phyloP scores from a whole-genome alignment of 768 basidiomycete genomes.

The Termitomyces titanicus region DNA sequence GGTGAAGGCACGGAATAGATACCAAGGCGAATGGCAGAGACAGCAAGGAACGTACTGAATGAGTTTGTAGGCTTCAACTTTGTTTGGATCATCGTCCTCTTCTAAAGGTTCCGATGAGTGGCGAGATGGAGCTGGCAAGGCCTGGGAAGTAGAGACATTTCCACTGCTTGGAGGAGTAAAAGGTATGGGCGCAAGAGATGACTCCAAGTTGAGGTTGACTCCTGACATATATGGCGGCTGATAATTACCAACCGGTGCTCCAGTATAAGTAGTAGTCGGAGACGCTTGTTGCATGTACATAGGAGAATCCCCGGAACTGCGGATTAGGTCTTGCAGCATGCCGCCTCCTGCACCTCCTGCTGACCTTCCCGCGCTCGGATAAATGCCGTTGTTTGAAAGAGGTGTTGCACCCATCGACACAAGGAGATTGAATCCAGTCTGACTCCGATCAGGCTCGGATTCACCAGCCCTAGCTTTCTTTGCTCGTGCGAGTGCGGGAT shows the following conservation, averaged over 20 bases:
- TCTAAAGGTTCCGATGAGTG: conserved; percentile 45
- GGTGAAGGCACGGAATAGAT: conserved; percentile 1
- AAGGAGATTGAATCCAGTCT: conserved; percentile 54
- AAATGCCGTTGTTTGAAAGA: conserved; percentile 38
- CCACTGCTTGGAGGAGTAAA: conserved; percentile 34
- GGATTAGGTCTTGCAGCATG: conserved; percentile 62
- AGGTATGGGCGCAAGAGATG: conserved; percentile 46
- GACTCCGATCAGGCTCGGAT: conserved; percentile 32
- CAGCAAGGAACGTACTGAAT: conserved; percentile 53
- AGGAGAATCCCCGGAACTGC: conserved; percentile 48
- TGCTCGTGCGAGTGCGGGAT: conserved; percentile 29
- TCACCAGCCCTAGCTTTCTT: conserved; percentile 53
- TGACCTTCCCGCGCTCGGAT: conserved; percentile 37
- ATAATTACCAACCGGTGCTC: conserved; percentile 35
- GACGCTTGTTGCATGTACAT: conserved; percentile 54
- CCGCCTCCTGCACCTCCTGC: conserved; percentile 36
- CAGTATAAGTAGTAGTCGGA: conserved; percentile 37
- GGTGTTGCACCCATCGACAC: conserved; percentile 45
- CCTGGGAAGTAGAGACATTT: conserved; percentile 29
- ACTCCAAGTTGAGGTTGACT: conserved; percentile 56
- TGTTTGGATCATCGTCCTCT: conserved; percentile 68
- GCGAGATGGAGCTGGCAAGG: conserved; percentile 24
- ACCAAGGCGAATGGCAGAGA: background rate
- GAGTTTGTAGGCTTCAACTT: conserved; percentile 76
- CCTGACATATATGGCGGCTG: conserved; percentile 51